These are phyloP conservation scores for Rhizoclosmatium globosum DNA, from an alignment of 192 early-diverging fungal genomes.

Conservation along the genomic window DNA sequence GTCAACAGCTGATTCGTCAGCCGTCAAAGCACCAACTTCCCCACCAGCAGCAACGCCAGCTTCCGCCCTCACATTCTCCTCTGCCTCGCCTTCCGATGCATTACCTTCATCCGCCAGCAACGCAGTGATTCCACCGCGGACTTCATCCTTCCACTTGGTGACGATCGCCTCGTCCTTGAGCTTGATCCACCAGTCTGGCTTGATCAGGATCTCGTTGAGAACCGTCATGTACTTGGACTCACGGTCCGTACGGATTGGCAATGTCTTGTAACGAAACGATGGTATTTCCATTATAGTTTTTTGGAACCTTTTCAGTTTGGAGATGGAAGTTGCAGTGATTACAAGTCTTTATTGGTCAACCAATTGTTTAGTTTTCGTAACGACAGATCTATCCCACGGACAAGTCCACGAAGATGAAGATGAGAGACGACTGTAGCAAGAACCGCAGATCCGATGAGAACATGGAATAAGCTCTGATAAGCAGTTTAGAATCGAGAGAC, in stretches of 20 bases:
- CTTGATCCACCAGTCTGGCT: slow-evolving; percentile 35
- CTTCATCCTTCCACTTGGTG: slow-evolving; percentile 20
- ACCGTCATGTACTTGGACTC: slow-evolving; percentile 18
- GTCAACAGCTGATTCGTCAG: background rate
- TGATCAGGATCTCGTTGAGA: slow-evolving; percentile 22
- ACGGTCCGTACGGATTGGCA: slow-evolving; percentile 11
- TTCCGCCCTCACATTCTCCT: background rate
- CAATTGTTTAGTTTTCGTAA: too few species aligned
- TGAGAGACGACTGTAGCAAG: background rate
- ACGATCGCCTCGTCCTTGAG: background rate
- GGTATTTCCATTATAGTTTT: background rate
- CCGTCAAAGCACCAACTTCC: background rate
- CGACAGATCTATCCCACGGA: background rate
- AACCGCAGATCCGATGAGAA: background rate
- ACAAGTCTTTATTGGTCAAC: too few species aligned
- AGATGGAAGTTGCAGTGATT: too few species aligned
- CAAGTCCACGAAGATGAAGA: background rate
- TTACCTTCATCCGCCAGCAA: background rate
- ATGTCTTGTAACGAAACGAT: slow-evolving; percentile 16
- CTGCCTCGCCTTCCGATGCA: background rate
- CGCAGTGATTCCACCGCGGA: background rate
- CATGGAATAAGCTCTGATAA: background rate
- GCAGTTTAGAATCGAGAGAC: background rate
- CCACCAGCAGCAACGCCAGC: background rate
- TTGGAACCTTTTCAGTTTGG: too few species aligned